These are phyloP conservation scores for Talaromyces sp. DNA, from an alignment of 2,329 filamentous ascomycete species.

Conservation along the genomic window DNA sequence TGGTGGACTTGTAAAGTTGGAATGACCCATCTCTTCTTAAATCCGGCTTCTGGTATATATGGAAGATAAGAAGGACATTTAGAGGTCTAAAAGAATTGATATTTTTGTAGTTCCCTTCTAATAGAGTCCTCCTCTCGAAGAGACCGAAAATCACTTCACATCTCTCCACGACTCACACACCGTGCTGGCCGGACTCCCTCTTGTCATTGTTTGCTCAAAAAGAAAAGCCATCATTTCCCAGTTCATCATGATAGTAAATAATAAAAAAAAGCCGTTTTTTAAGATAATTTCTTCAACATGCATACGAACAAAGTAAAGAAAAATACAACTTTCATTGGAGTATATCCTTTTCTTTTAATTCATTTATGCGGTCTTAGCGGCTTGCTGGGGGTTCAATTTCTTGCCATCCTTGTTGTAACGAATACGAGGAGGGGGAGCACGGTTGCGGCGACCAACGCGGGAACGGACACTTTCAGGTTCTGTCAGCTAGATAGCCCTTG, in stretches of 20 bases:
- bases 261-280: slow-evolving; percentile 1
- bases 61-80: background rate
- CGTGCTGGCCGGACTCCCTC: slow-evolving; percentile 1
- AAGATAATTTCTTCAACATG: background rate
- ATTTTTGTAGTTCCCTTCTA: slow-evolving; percentile 6
- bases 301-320: slow-evolving; percentile 11
- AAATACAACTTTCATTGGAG: slow-evolving; percentile 26
- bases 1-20: background rate
- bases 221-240: slow-evolving; percentile 14
- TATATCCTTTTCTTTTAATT: slow-evolving; percentile 19
- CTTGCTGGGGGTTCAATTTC: slow-evolving; percentile 91
- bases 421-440: slow-evolving; percentile 93
- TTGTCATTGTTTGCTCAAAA: background rate
- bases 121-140: slow-evolving; percentile 2
- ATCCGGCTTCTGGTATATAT: background rate
- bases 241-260: slow-evolving; percentile 20
- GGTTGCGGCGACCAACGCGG: slow-evolving; percentile 94
- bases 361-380: slow-evolving; percentile 57
- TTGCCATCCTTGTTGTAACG: slow-evolving; percentile 99
- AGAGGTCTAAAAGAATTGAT: slow-evolving; percentile 6
- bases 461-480: slow-evolving; percentile 76
- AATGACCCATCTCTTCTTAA: background rate
- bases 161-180: background rate
- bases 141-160: background rate
- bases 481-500: background rate